These are phyloP conservation scores for Candida saitoana DNA, from an alignment of 805 yeast genomes.

Conservation along the genomic window DNA sequence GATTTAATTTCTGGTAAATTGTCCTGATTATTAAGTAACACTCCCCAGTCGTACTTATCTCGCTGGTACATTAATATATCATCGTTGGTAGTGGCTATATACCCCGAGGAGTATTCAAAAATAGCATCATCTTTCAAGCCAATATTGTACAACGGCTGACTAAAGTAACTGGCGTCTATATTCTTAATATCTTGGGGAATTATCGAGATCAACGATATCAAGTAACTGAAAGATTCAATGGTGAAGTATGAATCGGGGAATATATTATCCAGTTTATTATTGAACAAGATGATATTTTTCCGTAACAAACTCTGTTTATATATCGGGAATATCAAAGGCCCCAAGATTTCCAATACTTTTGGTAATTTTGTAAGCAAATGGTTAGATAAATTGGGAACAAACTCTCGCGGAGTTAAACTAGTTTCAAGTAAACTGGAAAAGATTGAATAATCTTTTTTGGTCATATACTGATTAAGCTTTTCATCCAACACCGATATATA, in stretches of 20 bases:
- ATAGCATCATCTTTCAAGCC: slow-evolving; percentile 39
- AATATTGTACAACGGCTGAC: slow-evolving; percentile 57
- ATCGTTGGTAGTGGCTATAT: slow-evolving; percentile 63
- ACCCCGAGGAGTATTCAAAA: slow-evolving; percentile 27
- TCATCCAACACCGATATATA: slow-evolving; percentile 26
- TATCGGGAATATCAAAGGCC: slow-evolving; percentile 61
- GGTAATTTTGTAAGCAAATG: slow-evolving; percentile 44
- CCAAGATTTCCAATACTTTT: slow-evolving; percentile 45
- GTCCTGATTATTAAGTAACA: slow-evolving; percentile 19
- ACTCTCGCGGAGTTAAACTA: neutral
- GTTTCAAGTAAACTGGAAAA: slow-evolving; percentile 15
- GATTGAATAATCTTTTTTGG: slow-evolving; percentile 10
- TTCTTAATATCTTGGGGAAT: slow-evolving; percentile 54
- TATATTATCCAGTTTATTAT: slow-evolving; percentile 8
- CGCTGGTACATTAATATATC: slow-evolving; percentile 55
- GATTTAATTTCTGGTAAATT: slow-evolving; percentile 3
- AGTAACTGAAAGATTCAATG: slow-evolving; percentile 48
- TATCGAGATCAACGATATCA: slow-evolving; percentile 56
- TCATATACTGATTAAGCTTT: slow-evolving; percentile 19
- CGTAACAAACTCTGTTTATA: slow-evolving; percentile 64
- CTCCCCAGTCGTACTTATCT: slow-evolving; percentile 46
- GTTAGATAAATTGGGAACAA: slow-evolving; percentile 17
- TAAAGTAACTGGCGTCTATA: slow-evolving; percentile 15
- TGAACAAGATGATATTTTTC: slow-evolving; percentile 48
- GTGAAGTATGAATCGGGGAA: slow-evolving; percentile 1